Evolutionary conservation across 1,284 basidiomycete species (phyloP).

Genomic region (Trametes polyzona): DNA sequence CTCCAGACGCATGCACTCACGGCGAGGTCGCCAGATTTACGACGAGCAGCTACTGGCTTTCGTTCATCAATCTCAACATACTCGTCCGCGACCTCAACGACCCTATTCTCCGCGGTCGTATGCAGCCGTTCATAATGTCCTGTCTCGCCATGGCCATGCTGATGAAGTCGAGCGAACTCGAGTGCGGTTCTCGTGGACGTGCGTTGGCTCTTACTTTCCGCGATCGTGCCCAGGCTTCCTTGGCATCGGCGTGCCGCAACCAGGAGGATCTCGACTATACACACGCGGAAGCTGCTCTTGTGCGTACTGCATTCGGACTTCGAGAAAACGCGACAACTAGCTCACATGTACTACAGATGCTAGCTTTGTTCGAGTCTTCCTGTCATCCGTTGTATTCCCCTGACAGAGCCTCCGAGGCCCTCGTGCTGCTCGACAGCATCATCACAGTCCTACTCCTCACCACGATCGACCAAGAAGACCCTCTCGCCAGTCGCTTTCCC

Average conservation of each 20-base stretch:
- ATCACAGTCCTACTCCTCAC: constrained; percentile 59
- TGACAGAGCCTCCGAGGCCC: constrained; percentile 53
- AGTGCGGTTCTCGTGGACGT: constrained; percentile 53
- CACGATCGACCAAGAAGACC: constrained; percentile 57
- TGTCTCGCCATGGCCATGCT: constrained; percentile 71
- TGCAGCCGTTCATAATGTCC: constrained; percentile 73
- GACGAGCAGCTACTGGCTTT: constrained; percentile 60
- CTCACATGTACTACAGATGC: constrained; percentile 48
- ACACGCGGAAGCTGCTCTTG: constrained; percentile 76
- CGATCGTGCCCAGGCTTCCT: constrained; percentile 54
- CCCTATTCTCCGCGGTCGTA: constrained; percentile 50
- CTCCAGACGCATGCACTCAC: not conserved
- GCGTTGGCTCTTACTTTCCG: constrained; percentile 56
- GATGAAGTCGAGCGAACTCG: constrained; percentile 74
- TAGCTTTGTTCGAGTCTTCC: constrained; percentile 75
- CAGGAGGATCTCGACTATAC: constrained; percentile 62
- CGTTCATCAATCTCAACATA: constrained; percentile 61
- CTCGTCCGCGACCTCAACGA: constrained; percentile 58
- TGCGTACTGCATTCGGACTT: constrained; percentile 39
- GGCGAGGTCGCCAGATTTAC: constrained; percentile 45
- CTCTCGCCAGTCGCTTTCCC: constrained; percentile 54
- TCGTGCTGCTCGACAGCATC: constrained; percentile 65
- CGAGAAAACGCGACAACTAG: too few species aligned
- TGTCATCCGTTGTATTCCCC: constrained; percentile 66
- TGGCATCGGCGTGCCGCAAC: constrained; percentile 54